Base-by-base conservation (phyloP, 2,329 filamentous ascomycete species). In the Xylariaceae sp. region DNA sequence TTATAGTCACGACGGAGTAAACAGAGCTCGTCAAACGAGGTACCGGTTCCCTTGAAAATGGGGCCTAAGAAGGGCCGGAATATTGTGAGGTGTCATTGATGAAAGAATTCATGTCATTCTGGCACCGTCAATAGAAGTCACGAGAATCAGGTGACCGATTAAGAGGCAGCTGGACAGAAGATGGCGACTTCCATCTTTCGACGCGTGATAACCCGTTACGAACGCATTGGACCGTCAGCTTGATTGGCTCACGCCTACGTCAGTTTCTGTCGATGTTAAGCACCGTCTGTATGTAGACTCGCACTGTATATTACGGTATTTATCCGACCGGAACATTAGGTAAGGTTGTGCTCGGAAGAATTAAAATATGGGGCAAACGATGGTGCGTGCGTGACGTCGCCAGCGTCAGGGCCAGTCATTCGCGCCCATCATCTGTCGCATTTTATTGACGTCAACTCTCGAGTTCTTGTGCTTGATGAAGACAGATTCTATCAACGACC, bases 31-130 rank as follows among this genome's bases (percentile, higher is more conserved):
- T 41, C 4, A 13, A 13, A 41, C 37, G 37, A 9, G 37, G 37
- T 41, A 13, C 37, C 37, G 8, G 37, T 41, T 41, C 47, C 47
- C 17, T 18, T 13, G 49, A 35, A 35, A 13, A 23, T 56, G 15
- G 4, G 39, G 34, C 53, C 44, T 39, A 35, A 18, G 13, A 56
- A 15, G 47, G 45, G 41, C 49, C 49, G 55, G 15, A 17, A 37
- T 54, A 2, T 37, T 18, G 15, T 23, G 39, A 35, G 35, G 50
- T 53, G 53, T 35, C 56, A 61, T 59, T 10, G 41, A 37, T 57
- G 7, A 23, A 30, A 15, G 11, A 3, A 34, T 8, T n/a, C 4
- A 10, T 15, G 3, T 30, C 47, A 51, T 53, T 30, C 23, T 30
- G 23, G 23, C 35, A 30, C 8, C 45, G 9, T 8, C 45, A 2